Percentiles rank a stretch among this genome's conserved stretches.
These are phyloP conservation scores for Incumbomyces lentus DNA, from an alignment of 2,329 filamentous ascomycete species.

Conservation along the genomic window DNA sequence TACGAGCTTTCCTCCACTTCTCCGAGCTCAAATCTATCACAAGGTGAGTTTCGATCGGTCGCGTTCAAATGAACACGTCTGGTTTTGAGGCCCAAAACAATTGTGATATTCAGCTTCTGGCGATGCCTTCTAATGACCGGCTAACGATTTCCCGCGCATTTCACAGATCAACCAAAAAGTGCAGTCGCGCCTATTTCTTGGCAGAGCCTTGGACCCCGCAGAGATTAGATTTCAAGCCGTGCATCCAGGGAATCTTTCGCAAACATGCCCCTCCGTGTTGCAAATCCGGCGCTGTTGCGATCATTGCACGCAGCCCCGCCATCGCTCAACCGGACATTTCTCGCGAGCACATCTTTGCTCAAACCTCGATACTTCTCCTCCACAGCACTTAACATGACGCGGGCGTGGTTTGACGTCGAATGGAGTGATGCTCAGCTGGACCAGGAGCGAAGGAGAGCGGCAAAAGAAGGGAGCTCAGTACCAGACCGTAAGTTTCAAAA, in stretches of 20 bases:
- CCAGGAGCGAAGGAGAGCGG: constrained; percentile 5
- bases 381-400: constrained; percentile 62
- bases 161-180: constrained; percentile 1
- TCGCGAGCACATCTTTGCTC: constrained; percentile 6
- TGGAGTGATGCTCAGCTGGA: constrained; percentile 33
- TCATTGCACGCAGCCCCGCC: constrained; percentile 27
- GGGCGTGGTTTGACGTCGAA: constrained; percentile 67
- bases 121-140: no score
- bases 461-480: constrained; percentile 43
- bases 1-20: no score
- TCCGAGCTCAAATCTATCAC: no score
- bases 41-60: no score
- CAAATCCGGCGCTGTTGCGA: constrained; percentile 10
- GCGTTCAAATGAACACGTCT: no score
- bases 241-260: background rate
- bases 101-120: no score
- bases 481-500: constrained; percentile 28
- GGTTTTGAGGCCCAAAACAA: no score
- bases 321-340: constrained; percentile 17
- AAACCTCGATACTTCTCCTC: constrained; percentile 14
- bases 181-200: constrained; percentile 1
- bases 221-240: background rate
- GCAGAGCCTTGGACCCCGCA: constrained; percentile 4
- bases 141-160: background rate
- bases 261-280: constrained; percentile 11